Percentiles rank a stretch among this genome's conserved stretches.
phyloP scores from a whole-genome alignment of 257 asterid genomes.

The Nicotiana otophora region DNA sequence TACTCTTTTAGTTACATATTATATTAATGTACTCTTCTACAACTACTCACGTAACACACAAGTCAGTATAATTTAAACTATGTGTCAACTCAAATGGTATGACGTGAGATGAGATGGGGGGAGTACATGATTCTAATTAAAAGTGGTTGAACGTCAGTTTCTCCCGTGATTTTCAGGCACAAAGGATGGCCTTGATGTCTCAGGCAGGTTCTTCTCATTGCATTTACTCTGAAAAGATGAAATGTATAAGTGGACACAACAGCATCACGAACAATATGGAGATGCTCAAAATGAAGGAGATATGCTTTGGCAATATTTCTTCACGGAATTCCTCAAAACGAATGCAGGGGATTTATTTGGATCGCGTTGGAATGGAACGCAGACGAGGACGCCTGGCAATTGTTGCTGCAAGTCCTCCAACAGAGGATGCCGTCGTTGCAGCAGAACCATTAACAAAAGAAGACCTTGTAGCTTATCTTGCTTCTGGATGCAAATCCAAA shows the following conservation, averaged over 20 bases:
- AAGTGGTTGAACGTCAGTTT: not conserved
- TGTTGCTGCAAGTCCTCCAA: conserved; percentile 97
- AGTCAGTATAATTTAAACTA: not conserved
- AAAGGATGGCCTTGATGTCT: conserved; percentile 67
- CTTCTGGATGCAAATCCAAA: conserved; percentile 97
- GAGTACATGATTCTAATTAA: not conserved
- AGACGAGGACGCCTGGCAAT: conserved; percentile 37
- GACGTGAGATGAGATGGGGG: not conserved
- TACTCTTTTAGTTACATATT: not conserved
- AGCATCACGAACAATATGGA: conserved; percentile 24
- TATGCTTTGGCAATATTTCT: conserved; percentile 28
- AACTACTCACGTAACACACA: not conserved
- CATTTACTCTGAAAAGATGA: conserved; percentile 34
- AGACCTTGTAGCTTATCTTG: conserved; percentile 80
- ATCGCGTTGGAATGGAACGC: conserved; percentile 23
- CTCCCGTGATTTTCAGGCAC: conserved; percentile 33
- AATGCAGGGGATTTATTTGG: conserved; percentile 23
- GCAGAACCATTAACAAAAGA: conserved; percentile 84
- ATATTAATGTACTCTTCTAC: not conserved
- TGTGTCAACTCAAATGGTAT: not conserved
- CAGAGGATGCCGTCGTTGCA: conserved; percentile 78
- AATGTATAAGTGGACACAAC: conserved; percentile 29
- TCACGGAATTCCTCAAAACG: conserved; percentile 37
- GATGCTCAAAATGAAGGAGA: conserved; percentile 39
- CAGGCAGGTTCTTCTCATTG: conserved; percentile 50